Percentiles rank a stretch among this genome's conserved stretches.
phyloP scores from a whole-genome alignment of 2,329 filamentous ascomycete genomes.

The Dryadomyces quercus-mongolicae region DNA sequence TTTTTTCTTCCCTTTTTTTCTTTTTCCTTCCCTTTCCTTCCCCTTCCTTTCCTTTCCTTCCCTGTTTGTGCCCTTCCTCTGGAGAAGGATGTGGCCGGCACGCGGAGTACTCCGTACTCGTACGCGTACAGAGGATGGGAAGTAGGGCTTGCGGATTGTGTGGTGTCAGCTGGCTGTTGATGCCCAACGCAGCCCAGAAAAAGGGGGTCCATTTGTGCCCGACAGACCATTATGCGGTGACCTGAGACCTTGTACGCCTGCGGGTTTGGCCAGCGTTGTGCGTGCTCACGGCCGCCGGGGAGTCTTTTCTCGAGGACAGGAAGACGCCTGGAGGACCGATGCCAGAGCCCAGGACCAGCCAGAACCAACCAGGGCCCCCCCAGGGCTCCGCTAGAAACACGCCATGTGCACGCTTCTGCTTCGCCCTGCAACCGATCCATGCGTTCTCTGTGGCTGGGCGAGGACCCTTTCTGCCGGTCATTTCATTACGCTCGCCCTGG shows the following conservation, averaged over 20 bases:
- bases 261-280: no score
- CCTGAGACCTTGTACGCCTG: neutral
- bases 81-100: no score
- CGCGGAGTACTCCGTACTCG: neutral
- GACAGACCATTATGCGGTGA: constrained; percentile 4
- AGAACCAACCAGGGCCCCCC: no score
- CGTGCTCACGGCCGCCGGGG: neutral
- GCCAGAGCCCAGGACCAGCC: no score
- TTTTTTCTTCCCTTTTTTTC: neutral
- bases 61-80: no score
- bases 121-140: neutral
- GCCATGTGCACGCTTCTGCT: neutral
- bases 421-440: neutral
- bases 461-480: no score
- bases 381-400: neutral
- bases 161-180: neutral
- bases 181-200: constrained; percentile 2
- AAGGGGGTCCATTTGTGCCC: constrained; percentile 1
- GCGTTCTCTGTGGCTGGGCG: neutral
- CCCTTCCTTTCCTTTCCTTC: no score
- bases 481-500: neutral
- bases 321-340: no score
- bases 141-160: neutral
- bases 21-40: neutral
- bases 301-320: no score